Percentiles rank a stretch among this genome's conserved stretches.
Evolutionary conservation across 2,329 filamentous ascomycete species (phyloP).

Genomic region (Fusarium metavorans): DNA sequence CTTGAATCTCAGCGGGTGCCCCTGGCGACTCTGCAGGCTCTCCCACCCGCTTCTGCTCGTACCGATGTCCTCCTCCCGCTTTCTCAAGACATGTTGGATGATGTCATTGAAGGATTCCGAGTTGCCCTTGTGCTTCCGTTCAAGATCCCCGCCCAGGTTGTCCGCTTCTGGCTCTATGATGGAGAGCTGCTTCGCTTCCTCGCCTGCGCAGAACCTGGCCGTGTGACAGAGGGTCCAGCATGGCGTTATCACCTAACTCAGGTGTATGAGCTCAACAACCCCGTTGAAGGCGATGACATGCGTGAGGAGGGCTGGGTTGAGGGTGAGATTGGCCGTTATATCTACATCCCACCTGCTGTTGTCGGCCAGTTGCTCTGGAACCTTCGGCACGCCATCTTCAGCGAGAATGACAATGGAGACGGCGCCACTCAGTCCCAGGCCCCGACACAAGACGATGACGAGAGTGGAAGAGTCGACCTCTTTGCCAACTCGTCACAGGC

Average conservation of each 20-base stretch:
- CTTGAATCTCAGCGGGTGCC: constrained; percentile 63
- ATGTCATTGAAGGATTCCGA: constrained; percentile 62
- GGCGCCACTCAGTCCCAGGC: constrained; percentile 20
- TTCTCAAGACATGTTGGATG: constrained; percentile 58
- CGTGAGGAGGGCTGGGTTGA: constrained; percentile 66
- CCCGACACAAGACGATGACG: constrained; percentile 23
- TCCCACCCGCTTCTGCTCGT: constrained; percentile 61
- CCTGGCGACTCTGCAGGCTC: constrained; percentile 59
- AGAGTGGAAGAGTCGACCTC: constrained; percentile 35
- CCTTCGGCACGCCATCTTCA: constrained; percentile 63
- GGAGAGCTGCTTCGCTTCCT: constrained; percentile 68
- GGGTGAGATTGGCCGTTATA: constrained; percentile 62
- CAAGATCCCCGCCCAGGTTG: constrained; percentile 65
- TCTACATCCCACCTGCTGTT: constrained; percentile 67
- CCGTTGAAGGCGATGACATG: constrained; percentile 64
- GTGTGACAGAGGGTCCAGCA: constrained; percentile 44
- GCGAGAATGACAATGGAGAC: constrained; percentile 42
- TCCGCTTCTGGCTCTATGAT: constrained; percentile 74
- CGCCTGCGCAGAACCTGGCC: constrained; percentile 62
- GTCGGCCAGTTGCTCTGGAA: constrained; percentile 70
- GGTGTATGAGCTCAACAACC: constrained; percentile 73
- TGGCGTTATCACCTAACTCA: constrained; percentile 52
- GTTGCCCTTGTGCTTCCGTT: constrained; percentile 69
- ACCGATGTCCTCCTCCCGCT: constrained; percentile 68
- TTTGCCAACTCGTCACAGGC: constrained; percentile 37